Base-by-base conservation (phyloP, 75 land plant genomes). In the Picea sitchensis region DNA sequence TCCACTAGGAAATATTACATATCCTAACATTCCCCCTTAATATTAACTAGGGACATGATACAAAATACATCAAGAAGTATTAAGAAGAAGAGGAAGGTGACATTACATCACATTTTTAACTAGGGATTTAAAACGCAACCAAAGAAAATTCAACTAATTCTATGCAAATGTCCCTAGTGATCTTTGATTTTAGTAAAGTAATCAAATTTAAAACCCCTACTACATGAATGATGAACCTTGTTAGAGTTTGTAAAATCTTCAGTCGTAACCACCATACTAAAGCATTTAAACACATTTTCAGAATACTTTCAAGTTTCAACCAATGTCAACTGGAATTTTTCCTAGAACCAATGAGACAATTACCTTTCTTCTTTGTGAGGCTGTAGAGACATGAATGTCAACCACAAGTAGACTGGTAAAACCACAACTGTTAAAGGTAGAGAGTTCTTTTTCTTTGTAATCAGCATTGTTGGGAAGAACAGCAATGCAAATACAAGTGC, bases 331-430 rank as follows among this genome's bases (percentile, higher is more conserved):
- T 41, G 54, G 23, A 71, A 9, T 71, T 71, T n/a, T 71, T 71
- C 12, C 23, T 18, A 79, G 23, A 34, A 78, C 81, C 74, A 76
- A 68, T 9, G 62, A 17, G 2, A 59, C 3, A 18, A 51, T 76
- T 23, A 95, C 99, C 99, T 93, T 87, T 98, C 99, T 86, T 98
- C 99, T 83, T 98, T 98, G 81, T 98, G 99, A 57, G 98, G 88
- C 79, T 98, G 99, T 82, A 98, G 77, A 56, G 99, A 92, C 99
- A 98, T 95, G 81, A 98, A 98, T 59, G 76, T 92, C 85, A 98
- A 71, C 99, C 99, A 98, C 30, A 95, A 80, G 82, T 92, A 98
- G 15, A 95, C 31, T 18, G 99, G 98, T 18, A 88, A 95, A 23
- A 91, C 81, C 6, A 92, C 87, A 75, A 98, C 75, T 23, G 93